Evolutionary conservation across 495 filamentous ascomycete species (phyloP).

Genomic region (Elasticomyces elasticus): DNA sequence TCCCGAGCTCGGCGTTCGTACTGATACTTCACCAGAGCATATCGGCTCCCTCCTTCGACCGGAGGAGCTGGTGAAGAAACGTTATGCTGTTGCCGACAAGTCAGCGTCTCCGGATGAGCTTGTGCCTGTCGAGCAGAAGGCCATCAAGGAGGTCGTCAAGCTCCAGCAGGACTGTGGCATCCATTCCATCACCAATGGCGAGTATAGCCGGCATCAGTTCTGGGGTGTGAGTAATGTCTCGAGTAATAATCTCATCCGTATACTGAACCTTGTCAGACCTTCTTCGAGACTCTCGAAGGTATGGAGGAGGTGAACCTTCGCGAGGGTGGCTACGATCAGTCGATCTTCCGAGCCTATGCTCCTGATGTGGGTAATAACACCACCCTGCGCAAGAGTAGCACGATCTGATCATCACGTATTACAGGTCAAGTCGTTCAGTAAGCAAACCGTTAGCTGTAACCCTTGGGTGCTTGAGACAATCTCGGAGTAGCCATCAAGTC

Average conservation of each 20-base stretch:
- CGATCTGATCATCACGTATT: neutral
- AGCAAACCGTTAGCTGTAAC: neutral
- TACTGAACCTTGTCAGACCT: neutral
- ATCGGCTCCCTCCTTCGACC: conserved; percentile 30
- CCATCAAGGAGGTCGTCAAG: conserved; percentile 30
- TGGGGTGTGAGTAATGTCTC: conserved; percentile 25
- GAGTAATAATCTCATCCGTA: too few relatives aligned
- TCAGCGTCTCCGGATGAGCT: conserved; percentile 20
- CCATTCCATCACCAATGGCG: conserved; percentile 28
- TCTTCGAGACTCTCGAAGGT: conserved; percentile 6
- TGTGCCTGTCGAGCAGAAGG: conserved; percentile 26
- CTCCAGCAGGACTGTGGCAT: conserved; percentile 30
- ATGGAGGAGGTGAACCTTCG: conserved; percentile 28
- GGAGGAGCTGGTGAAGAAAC: conserved; percentile 28
- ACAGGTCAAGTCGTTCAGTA: conserved; percentile 24
- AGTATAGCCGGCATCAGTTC: conserved; percentile 24
- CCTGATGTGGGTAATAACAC: conserved; percentile 31
- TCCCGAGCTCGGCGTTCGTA: neutral
- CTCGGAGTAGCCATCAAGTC: too few relatives aligned
- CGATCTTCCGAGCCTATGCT: conserved; percentile 31
- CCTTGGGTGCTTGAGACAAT: too few relatives aligned
- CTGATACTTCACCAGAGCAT: conserved; percentile 22
- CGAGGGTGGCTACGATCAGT: conserved; percentile 24
- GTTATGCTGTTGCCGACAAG: conserved; percentile 28
- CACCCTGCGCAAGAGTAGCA: neutral